phyloP scores from a whole-genome alignment of 148 eudicot species.

The Silene conica region DNA sequence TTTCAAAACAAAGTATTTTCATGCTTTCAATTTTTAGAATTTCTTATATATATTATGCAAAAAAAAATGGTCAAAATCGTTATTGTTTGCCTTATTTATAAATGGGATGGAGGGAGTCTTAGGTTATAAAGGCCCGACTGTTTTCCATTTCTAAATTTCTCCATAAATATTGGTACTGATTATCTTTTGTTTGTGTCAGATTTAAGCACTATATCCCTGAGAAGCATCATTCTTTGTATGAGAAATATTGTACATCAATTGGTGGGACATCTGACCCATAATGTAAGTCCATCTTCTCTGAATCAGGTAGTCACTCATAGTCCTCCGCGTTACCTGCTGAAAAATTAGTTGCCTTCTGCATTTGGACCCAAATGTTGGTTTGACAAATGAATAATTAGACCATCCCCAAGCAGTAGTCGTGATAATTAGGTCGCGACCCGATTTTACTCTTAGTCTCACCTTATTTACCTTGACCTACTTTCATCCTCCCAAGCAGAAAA shows the following conservation, averaged over 20 bases:
- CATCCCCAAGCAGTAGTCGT: no score
- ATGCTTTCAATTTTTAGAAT: no score
- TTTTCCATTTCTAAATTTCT: background rate
- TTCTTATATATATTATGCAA: no score
- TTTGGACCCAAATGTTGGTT: background rate
- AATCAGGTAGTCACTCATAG: background rate
- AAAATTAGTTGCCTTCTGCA: background rate
- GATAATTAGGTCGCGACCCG: no score
- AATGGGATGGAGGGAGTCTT: background rate
- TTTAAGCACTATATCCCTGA: conserved; percentile 83
- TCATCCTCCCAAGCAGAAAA: no score
- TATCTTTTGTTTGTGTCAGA: conserved; percentile 38
- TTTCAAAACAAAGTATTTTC: no score
- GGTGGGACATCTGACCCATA: conserved; percentile 21
- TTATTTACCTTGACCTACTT: no score
- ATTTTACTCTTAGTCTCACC: no score
- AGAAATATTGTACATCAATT: conserved; percentile 38
- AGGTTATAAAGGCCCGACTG: background rate
- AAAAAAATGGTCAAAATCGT: no score
- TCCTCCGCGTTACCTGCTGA: background rate
- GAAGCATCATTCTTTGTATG: conserved; percentile 71
- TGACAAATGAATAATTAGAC: background rate
- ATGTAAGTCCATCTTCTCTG: conserved; percentile 10
- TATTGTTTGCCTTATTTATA: no score
- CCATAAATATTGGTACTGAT: background rate